Percentiles rank a stretch among this genome's conserved stretches.
phyloP scores from a whole-genome alignment of 2,329 filamentous ascomycete genomes.

The Cephalotrichum gorgonifer region DNA sequence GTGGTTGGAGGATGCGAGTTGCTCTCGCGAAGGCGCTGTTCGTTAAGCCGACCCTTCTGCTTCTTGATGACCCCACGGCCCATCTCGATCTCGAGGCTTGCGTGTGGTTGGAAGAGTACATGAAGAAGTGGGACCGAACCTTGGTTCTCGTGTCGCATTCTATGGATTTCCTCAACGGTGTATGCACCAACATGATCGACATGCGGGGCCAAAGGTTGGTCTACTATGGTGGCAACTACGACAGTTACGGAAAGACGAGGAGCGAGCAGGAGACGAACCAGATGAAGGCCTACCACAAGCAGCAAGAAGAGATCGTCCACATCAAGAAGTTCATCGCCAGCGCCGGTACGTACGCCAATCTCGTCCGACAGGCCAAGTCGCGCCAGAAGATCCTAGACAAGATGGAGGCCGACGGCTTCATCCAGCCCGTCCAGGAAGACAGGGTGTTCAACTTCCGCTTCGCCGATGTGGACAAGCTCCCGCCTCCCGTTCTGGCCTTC shows the following conservation, averaged over 20 bases:
- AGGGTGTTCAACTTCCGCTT: constrained; percentile 96
- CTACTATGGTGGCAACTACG: constrained; percentile 99
- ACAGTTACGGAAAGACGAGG: constrained; percentile 92
- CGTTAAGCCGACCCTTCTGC: constrained; percentile 89
- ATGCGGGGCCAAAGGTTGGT: constrained; percentile 83
- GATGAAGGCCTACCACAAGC: constrained; percentile 97
- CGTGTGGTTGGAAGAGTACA: constrained; percentile 98
- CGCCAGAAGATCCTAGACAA: constrained; percentile 99
- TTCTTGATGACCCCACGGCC: constrained; percentile 96
- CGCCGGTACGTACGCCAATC: constrained; percentile 98
- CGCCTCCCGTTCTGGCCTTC: constrained; percentile 89
- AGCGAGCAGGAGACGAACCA: constrained; percentile 94
- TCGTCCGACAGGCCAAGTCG: constrained; percentile 97
- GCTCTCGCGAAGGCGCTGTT: constrained; percentile 95
- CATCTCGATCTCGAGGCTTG: constrained; percentile 99
- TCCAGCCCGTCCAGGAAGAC: constrained; percentile 78
- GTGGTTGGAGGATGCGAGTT: constrained; percentile 99
- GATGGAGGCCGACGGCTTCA: constrained; percentile 99
- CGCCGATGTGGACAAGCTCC: constrained; percentile 98
- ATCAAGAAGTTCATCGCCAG: constrained; percentile 99
- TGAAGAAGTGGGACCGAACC: constrained; percentile 99
- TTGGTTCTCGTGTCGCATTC: constrained; percentile 95
- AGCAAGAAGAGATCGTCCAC: constrained; percentile 97
- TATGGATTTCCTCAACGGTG: constrained; percentile 98
- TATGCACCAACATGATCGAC: constrained; percentile 97